These are phyloP conservation scores for Pyricularia pennisetigena DNA, from an alignment of 2,329 filamentous ascomycete species.

Conservation along the genomic window DNA sequence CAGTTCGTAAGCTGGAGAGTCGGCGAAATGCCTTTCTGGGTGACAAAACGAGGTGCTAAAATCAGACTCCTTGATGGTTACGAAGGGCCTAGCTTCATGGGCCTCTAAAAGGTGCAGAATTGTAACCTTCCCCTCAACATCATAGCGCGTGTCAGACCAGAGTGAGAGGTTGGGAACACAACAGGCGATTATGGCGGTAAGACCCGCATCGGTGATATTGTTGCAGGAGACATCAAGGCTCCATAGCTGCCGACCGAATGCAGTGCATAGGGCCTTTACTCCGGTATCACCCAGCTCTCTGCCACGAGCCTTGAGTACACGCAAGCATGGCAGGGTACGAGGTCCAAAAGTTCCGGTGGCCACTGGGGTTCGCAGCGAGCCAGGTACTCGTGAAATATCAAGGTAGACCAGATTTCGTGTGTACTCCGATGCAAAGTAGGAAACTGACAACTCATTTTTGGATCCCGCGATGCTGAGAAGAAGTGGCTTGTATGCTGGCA, in stretches of 20 bases:
- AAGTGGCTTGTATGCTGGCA: constrained; percentile 15
- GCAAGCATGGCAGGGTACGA: constrained; percentile 31
- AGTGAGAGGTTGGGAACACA: constrained; percentile 16
- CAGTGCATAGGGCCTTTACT: constrained; percentile 21
- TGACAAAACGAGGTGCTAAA: constrained; percentile 33
- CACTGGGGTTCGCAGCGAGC: constrained; percentile 23
- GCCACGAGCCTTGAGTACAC: constrained; percentile 39
- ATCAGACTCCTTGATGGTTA: constrained; percentile 35
- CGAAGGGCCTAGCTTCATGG: constrained; percentile 28
- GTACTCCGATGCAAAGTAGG: constrained; percentile 26
- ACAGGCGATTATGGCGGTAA: constrained; percentile 21
- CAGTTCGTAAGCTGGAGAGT: constrained; percentile 32
- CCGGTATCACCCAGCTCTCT: constrained; percentile 34
- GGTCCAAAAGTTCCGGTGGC: constrained; percentile 20
- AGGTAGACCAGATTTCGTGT: constrained; percentile 37
- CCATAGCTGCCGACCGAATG: constrained; percentile 35
- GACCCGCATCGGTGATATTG: constrained; percentile 33
- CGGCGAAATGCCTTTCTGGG: constrained; percentile 35
- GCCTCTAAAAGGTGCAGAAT: constrained; percentile 18
- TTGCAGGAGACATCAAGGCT: constrained; percentile 47
- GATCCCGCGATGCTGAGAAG: constrained; percentile 37
- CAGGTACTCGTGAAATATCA: constrained; percentile 39
- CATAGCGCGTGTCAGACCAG: constrained; percentile 25
- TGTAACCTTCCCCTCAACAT: constrained; percentile 35
- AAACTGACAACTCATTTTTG: constrained; percentile 25